Base-by-base conservation (phyloP, 331 rosid genomes). In the Stylosanthes scabra region DNA sequence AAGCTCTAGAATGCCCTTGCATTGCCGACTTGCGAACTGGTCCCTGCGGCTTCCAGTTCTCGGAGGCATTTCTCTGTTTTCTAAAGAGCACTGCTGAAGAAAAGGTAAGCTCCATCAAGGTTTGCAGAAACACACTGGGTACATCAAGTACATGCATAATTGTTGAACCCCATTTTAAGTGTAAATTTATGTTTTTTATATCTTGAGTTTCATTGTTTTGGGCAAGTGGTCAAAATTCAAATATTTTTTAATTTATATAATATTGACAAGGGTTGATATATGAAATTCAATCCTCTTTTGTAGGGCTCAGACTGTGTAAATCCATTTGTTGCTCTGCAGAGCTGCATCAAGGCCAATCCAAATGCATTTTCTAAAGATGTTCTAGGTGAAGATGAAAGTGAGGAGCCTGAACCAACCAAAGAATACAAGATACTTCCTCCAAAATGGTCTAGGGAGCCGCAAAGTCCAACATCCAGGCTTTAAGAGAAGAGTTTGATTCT, bases 241-340 rank as follows among this genome's bases (percentile, higher is more conserved):
- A 42, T 71, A 52, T 47, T 71, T 71, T 65, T 40, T 16, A n/a
- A 72, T 75, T 80, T 63, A 44, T 62, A 51, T 49, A 29, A n/a
- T n/a, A n/a, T n/a, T n/a, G n/a, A n/a, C n/a, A n/a, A n/a, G n/a
- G n/a, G n/a, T n/a, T n/a, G n/a, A n/a, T n/a, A n/a, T n/a, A n/a
- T n/a, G n/a, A n/a, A n/a, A n/a, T n/a, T n/a, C n/a, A n/a, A n/a
- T 73, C 63, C 74, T 58, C 16, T 82, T 75, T 75, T 78, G 73
- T 25, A 93, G 96, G 99, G 99, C 55, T 94, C 99, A 15, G 97
- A 89, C 81, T 94, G 97, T 56, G 95, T 91, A 73, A 85, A 80
- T 70, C 96, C 96, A 34, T 91, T 91, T 70, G 86, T 94, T 64
- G 88, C 88, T 57, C 81, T 94, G 83, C 96, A 94, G 86, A 88